These are phyloP conservation scores for Brasenia schreberi DNA, from an alignment of 164 flowering plant genomes.

Conservation along the genomic window DNA sequence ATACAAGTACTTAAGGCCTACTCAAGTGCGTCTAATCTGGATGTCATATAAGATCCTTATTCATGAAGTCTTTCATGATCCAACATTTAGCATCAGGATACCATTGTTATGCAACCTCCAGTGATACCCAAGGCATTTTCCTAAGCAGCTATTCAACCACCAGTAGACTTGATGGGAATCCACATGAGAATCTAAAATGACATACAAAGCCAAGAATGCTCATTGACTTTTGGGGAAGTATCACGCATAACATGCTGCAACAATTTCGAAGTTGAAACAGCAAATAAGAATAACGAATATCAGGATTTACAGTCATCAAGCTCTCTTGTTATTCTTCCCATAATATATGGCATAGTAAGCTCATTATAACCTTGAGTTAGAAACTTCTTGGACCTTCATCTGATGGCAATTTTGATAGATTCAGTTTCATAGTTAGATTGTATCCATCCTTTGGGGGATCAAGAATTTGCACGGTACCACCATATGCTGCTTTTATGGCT, in stretches of 20 bases:
- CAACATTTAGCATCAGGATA: too few relatives aligned
- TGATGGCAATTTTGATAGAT: constrained; percentile 74
- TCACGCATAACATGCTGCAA: neutral
- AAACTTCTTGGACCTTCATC: constrained; percentile 72
- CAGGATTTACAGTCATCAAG: neutral
- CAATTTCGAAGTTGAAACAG: neutral
- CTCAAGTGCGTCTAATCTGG: too few relatives aligned
- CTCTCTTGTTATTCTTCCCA: neutral
- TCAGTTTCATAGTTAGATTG: constrained; percentile 81
- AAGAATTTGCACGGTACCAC: constrained; percentile 65
- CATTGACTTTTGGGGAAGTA: neutral
- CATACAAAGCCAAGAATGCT: neutral
- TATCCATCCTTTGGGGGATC: constrained; percentile 98
- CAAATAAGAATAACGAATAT: neutral
- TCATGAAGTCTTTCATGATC: too few relatives aligned
- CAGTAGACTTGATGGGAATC: neutral
- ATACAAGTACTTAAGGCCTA: too few relatives aligned
- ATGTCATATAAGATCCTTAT: too few relatives aligned
- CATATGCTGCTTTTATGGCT: constrained; percentile 81
- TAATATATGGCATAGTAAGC: constrained; percentile 14
- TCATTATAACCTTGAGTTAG: constrained; percentile 39
- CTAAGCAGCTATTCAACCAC: neutral
- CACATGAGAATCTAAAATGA: too few relatives aligned
- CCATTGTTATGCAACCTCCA: too few relatives aligned
- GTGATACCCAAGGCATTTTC: too few relatives aligned